Evolutionary conservation across 257 asterid species (phyloP).

Genomic region (Eustoma russellianum): DNA sequence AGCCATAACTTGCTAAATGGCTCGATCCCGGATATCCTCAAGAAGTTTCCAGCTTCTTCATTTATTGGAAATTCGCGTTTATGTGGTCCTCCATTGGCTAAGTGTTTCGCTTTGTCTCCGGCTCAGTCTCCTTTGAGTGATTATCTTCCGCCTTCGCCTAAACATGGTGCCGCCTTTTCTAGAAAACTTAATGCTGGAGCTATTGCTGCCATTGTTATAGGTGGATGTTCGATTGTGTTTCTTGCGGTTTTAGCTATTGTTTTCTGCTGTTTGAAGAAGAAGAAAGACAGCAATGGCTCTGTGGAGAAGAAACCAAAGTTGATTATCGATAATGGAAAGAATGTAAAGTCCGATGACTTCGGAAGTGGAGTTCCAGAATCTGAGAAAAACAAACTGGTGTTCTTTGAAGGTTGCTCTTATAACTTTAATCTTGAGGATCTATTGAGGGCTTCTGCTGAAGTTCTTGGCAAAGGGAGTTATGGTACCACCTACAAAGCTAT

Average conservation of each 20-base stretch:
- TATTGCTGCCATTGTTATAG: constrained; percentile 42
- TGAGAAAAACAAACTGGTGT: constrained; percentile 75
- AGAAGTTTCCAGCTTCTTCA: constrained; percentile 54
- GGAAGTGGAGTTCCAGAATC: constrained; percentile 92
- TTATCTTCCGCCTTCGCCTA: constrained; percentile 1
- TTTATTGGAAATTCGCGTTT: constrained; percentile 58
- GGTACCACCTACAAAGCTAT: constrained; percentile 90
- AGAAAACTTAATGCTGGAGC: constrained; percentile 31
- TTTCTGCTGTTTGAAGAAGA: constrained; percentile 50
- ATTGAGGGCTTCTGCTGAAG: constrained; percentile 94
- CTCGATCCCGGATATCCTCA: constrained; percentile 49
- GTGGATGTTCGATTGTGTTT: constrained; percentile 29
- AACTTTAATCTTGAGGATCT: constrained; percentile 82
- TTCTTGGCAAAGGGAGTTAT: constrained; percentile 83
- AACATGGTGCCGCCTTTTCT: constrained; percentile 3
- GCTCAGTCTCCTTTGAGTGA: constrained; percentile 28
- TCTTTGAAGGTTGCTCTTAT: constrained; percentile 61
- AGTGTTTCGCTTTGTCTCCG: constrained; percentile 37
- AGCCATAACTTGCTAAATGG: constrained; percentile 59
- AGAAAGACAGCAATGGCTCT: constrained; percentile 25
- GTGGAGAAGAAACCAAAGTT: constrained; percentile 29
- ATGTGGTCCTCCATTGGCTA: constrained; percentile 52
- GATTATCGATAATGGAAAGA: constrained; percentile 47
- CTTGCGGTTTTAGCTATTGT: constrained; percentile 19
- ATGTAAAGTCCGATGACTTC: constrained; percentile 66